These are phyloP conservation scores for Cutaneotrichosporon mucoides DNA, from an alignment of 1,284 basidiomycete species.

Conservation along the genomic window DNA sequence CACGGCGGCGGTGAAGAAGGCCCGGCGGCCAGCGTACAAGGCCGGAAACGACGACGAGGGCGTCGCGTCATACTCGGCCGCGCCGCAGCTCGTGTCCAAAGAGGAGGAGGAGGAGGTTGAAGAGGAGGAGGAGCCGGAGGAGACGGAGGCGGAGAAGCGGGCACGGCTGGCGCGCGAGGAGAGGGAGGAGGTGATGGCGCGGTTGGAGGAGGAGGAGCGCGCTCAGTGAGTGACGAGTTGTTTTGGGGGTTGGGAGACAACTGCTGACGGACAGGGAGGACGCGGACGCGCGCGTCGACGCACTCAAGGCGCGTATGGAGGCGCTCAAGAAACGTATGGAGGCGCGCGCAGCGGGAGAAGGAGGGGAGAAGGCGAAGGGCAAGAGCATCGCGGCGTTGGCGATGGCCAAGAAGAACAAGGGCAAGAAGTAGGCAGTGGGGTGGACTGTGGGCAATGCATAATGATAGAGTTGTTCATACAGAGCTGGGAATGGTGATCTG, in stretches of 20 bases:
- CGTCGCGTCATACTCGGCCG: slow-evolving; percentile 46
- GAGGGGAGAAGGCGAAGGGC: neutral
- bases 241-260: too few relatives aligned
- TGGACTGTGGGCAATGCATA: neutral
- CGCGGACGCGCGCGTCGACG: slow-evolving; percentile 44
- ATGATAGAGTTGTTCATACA: too few relatives aligned
- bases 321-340: slow-evolving; percentile 40
- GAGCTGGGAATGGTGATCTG: too few relatives aligned
- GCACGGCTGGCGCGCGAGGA: slow-evolving; percentile 43
- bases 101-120: slow-evolving; percentile 16
- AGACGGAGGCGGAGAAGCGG: slow-evolving; percentile 42
- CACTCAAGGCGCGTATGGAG: slow-evolving; percentile 46
- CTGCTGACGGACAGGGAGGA: slow-evolving; percentile 38
- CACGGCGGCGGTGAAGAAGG: slow-evolving; percentile 6
- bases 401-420: neutral
- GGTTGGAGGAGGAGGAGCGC: slow-evolving; percentile 48
- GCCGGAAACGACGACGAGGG: slow-evolving; percentile 21
- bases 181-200: slow-evolving; percentile 47
- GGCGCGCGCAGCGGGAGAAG: slow-evolving; percentile 15
- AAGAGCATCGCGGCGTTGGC: neutral
- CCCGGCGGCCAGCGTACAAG: slow-evolving; percentile 27
- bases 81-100: slow-evolving; percentile 31
- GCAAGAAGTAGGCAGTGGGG: neutral
- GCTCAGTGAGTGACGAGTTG: slow-evolving; percentile 43
- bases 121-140: slow-evolving; percentile 35